A percentile compares a stretch with the other conserved stretches of the same genome.
Evolutionary conservation across 768 basidiomycete genomes (phyloP).

Genomic region (Suillus tomentosus): DNA sequence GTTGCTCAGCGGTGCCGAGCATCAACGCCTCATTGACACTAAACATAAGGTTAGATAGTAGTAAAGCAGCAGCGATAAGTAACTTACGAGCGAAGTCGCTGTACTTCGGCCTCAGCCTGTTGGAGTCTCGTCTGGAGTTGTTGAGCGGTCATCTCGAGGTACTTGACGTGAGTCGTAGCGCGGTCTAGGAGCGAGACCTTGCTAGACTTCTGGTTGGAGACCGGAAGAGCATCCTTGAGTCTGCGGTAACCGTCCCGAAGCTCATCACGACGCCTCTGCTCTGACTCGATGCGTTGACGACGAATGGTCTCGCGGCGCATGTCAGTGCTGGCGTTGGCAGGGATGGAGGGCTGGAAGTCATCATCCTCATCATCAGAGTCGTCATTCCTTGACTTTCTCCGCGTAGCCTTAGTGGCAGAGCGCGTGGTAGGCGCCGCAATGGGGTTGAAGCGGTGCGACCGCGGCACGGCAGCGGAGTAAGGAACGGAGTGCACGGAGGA

Average conservation of each 20-base stretch:
- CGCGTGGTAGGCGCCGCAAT: conserved; percentile 54
- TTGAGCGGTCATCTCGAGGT: conserved; percentile 78
- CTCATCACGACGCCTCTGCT: conserved; percentile 90
- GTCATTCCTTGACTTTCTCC: conserved; percentile 55
- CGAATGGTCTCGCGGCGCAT: conserved; percentile 88
- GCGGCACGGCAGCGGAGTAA: conserved; percentile 62
- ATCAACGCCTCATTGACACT: conserved; percentile 88
- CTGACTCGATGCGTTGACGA: conserved; percentile 91
- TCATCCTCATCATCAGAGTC: conserved; percentile 75
- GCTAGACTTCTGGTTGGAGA: conserved; percentile 90
- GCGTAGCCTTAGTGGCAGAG: conserved; percentile 53
- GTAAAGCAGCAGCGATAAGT: neutral
- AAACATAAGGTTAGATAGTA: conserved; percentile 5
- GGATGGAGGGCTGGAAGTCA: conserved; percentile 62
- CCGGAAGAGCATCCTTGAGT: conserved; percentile 87
- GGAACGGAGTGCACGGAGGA: conserved; percentile 49
- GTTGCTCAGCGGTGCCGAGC: conserved; percentile 79
- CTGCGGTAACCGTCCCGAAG: conserved; percentile 89
- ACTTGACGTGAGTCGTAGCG: conserved; percentile 84
- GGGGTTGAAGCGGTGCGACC: conserved; percentile 81
- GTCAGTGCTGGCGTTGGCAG: conserved; percentile 52
- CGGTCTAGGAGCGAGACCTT: conserved; percentile 90
- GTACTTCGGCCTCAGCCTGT: conserved; percentile 77
- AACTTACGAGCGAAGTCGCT: conserved; percentile 67
- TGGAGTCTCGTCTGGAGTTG: conserved; percentile 77